These are phyloP conservation scores for Aureobasidium sp. DNA, from an alignment of 2,329 filamentous ascomycete genomes.

Conservation along the genomic window DNA sequence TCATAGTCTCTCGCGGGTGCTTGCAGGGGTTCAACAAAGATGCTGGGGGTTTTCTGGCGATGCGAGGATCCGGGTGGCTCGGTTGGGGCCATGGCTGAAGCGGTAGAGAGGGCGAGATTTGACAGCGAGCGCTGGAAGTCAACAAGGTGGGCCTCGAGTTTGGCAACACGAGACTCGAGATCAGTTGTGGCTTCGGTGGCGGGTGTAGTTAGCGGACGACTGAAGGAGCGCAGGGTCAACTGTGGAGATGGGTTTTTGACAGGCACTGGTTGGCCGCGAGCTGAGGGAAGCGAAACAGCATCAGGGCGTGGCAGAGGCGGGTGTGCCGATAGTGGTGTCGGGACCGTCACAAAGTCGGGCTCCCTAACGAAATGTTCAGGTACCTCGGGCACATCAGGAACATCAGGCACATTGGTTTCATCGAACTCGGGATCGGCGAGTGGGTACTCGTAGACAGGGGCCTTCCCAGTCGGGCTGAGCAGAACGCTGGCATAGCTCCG, in stretches of 20 bases:
- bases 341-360: neutral
- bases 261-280: neutral
- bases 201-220: constrained; percentile 9
- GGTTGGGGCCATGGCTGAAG: constrained; percentile 15
- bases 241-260: neutral
- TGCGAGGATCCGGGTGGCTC: constrained; percentile 7
- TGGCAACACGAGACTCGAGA: constrained; percentile 27
- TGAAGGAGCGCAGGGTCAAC: neutral
- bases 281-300: neutral
- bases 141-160: constrained; percentile 25
- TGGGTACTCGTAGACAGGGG: neutral
- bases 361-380: neutral
- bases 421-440: neutral
- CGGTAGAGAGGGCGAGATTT: constrained; percentile 22
- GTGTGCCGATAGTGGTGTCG: neutral
- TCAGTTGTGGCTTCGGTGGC: constrained; percentile 19
- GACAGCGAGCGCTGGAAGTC: constrained; percentile 26
- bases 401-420: neutral
- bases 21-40: constrained; percentile 25
- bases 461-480: constrained; percentile 20
- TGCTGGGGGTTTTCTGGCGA: constrained; percentile 23
- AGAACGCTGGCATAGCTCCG: constrained; percentile 24
- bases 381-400: neutral
- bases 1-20: constrained; percentile 15
- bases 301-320: neutral